Evolutionary conservation across 495 filamentous ascomycete species (phyloP).

Genomic region (Chaetomium tenue): DNA sequence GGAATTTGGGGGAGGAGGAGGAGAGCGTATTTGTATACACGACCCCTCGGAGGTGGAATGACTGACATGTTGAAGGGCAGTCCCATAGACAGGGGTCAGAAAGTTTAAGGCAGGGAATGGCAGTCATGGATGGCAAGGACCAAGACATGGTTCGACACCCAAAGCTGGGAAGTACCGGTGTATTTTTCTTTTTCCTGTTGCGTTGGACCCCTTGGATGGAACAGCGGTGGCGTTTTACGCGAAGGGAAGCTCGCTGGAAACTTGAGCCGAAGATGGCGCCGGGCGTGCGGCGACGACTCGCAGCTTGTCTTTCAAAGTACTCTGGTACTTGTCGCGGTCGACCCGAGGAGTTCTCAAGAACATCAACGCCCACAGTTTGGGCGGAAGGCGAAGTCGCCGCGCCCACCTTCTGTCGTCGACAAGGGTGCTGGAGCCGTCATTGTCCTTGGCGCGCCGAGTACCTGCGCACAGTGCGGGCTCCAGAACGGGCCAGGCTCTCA

Average conservation of each 20-base stretch:
- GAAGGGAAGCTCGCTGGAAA: constrained; percentile 1
- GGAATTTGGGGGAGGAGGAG: constrained; percentile 19
- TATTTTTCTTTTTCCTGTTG: constrained; percentile 4
- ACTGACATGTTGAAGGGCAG: constrained; percentile 6
- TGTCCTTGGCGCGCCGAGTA: constrained; percentile 26
- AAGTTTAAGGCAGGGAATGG: constrained; percentile 25
- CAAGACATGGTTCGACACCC: constrained; percentile 13
- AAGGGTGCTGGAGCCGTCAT: constrained; percentile 22
- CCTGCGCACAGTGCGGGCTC: constrained; percentile 36
- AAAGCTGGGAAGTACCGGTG: constrained; percentile 2
- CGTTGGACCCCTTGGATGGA: background rate
- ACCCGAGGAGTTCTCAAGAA: constrained; percentile 9
- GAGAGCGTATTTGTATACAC: constrained; percentile 37
- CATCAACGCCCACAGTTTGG: constrained; percentile 1
- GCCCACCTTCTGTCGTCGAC: constrained; percentile 18
- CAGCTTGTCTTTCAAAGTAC: constrained; percentile 1
- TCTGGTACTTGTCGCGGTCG: constrained; percentile 26
- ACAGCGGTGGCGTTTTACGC: constrained; percentile 3
- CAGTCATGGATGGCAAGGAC: constrained; percentile 19
- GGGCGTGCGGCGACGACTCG: constrained; percentile 8
- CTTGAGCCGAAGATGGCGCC: constrained; percentile 8
- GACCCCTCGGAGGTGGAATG: constrained; percentile 7
- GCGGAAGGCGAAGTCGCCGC: constrained; percentile 12
- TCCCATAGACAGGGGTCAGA: constrained; percentile 17
- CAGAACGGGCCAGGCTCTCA: constrained; percentile 15